These are phyloP conservation scores for Diutina siamensis DNA, from an alignment of 1,139 yeast genomes.

Conservation along the genomic window DNA sequence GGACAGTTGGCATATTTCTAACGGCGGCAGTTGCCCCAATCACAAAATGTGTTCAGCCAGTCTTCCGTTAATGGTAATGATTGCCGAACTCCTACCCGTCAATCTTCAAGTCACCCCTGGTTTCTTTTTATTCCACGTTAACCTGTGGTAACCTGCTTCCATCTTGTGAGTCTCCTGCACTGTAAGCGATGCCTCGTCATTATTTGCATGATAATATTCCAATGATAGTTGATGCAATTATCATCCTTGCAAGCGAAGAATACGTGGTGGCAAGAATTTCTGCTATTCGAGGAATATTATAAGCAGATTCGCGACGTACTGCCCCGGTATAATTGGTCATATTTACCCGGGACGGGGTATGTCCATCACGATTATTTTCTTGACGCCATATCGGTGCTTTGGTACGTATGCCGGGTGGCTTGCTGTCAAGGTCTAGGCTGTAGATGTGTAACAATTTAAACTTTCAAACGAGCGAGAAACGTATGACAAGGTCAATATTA, in stretches of 20 bases:
- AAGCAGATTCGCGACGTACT: neutral
- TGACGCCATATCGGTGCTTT: neutral
- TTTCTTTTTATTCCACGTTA: neutral
- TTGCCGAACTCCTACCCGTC: neutral
- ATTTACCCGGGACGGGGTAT: no score
- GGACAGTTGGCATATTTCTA: no score
- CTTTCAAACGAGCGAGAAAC: neutral
- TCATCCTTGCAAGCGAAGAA: no score
- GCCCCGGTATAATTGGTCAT: no score
- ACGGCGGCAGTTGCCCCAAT: no score
- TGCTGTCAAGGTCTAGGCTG: neutral
- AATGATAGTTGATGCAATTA: no score
- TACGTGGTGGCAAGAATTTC: no score
- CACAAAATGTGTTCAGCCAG: no score
- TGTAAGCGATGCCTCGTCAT: neutral
- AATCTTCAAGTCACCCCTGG: neutral
- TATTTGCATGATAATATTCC: neutral
- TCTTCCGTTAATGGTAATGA: no score
- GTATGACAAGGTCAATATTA: neutral
- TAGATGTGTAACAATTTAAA: neutral
- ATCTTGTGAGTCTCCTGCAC: neutral
- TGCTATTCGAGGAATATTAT: neutral
- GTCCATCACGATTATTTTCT: no score
- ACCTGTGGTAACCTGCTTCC: neutral
- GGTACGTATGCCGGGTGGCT: neutral